Percentiles rank a stretch among this genome's conserved stretches.
These are phyloP conservation scores for Leptographium lundbergii DNA, from an alignment of 2,329 filamentous ascomycete species.

Conservation along the genomic window DNA sequence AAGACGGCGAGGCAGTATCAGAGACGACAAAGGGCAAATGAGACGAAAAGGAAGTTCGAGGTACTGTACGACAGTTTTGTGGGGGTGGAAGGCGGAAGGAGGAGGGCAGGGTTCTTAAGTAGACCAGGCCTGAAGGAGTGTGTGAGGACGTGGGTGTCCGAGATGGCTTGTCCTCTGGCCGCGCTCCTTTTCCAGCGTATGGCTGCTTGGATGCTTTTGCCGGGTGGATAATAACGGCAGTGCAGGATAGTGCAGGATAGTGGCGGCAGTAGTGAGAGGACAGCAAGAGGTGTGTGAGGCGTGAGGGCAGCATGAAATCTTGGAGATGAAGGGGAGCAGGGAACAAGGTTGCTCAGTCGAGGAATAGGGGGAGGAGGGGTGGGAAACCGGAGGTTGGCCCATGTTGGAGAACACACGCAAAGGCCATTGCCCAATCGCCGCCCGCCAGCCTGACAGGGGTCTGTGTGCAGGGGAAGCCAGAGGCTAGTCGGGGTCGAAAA, in stretches of 20 bases:
- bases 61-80: slow-evolving; percentile 4
- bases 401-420: slow-evolving; percentile 21
- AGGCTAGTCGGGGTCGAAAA: slow-evolving; percentile 10
- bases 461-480: neutral
- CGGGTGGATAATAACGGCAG: slow-evolving; percentile 3
- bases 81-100: slow-evolving; percentile 5
- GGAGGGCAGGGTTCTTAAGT: slow-evolving; percentile 16
- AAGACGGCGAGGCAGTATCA: neutral
- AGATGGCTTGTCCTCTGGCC: neutral
- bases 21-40: neutral
- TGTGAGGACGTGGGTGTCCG: slow-evolving; percentile 2
- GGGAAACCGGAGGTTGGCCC: slow-evolving; percentile 31
- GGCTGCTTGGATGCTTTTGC: neutral
- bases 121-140: slow-evolving; percentile 14
- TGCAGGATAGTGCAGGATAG: neutral
- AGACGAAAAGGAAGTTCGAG: neutral
- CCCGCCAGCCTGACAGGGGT: slow-evolving; percentile 27
- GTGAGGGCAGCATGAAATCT: slow-evolving; percentile 7
- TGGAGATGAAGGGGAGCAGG: slow-evolving; percentile 10
- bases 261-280: neutral
- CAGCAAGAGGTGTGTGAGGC: neutral
- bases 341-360: slow-evolving; percentile 5
- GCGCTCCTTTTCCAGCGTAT: neutral
- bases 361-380: neutral
- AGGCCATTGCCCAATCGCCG: slow-evolving; percentile 38